Evolutionary conservation across 306 rosid genomes (phyloP).

Genomic region (Vigna radiata): DNA sequence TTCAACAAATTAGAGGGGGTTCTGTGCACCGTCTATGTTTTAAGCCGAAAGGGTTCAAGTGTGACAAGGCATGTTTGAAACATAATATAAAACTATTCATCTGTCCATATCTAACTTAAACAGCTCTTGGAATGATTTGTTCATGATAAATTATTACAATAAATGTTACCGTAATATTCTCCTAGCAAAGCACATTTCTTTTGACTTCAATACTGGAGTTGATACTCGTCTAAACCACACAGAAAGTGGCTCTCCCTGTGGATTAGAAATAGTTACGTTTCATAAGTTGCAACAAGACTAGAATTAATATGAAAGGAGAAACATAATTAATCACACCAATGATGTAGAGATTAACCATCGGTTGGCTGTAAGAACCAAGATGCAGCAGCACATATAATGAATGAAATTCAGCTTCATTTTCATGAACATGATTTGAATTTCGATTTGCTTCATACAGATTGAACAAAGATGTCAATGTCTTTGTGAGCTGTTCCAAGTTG

Average conservation of each 20-base stretch:
- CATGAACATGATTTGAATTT: slow-evolving; percentile 50
- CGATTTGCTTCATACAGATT: slow-evolving; percentile 70
- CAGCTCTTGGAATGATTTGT: background rate
- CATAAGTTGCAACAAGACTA: slow-evolving; percentile 38
- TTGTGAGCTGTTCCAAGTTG: slow-evolving; percentile 88
- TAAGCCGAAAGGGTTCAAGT: background rate
- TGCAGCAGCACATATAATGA: slow-evolving; percentile 89
- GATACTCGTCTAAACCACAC: slow-evolving; percentile 76
- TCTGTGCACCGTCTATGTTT: background rate
- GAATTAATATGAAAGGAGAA: slow-evolving; percentile 25
- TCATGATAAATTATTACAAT: background rate
- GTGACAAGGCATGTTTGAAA: background rate
- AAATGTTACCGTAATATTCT: slow-evolving; percentile 70
- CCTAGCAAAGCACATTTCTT: slow-evolving; percentile 85
- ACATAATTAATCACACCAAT: slow-evolving; percentile 42
- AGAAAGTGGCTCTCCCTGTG: slow-evolving; percentile 86
- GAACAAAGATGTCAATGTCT: slow-evolving; percentile 74
- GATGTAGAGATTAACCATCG: slow-evolving; percentile 64
- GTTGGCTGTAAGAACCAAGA: slow-evolving; percentile 72
- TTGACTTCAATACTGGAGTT: slow-evolving; percentile 63
- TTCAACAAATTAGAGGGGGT: slow-evolving; percentile 1
- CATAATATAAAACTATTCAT: background rate
- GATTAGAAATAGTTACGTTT: slow-evolving; percentile 51
- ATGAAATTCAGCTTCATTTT: slow-evolving; percentile 86
- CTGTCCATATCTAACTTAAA: background rate